phyloP scores from a whole-genome alignment of 2,329 filamentous ascomycete species.

The Penicillium aurantiogriseum region DNA sequence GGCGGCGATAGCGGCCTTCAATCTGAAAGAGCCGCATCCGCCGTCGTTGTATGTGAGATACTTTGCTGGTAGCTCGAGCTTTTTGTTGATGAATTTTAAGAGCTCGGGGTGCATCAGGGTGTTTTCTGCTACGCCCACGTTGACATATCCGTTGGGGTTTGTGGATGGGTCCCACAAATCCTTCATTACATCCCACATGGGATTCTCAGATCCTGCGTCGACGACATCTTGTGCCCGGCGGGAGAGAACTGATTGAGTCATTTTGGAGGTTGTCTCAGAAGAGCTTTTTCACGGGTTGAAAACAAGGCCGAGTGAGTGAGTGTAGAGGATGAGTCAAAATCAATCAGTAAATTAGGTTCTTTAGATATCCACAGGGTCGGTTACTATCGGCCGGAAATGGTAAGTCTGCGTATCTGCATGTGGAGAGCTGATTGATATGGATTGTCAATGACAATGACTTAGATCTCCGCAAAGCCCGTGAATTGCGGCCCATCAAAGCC shows the following conservation, averaged over 20 bases:
- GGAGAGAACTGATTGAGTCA: conserved; percentile 9
- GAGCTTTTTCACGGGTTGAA: conserved; percentile 1
- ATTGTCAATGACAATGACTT: background rate
- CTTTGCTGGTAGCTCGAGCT: conserved; percentile 33
- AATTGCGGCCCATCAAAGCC: too few species aligned
- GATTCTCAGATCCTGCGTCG: conserved; percentile 10
- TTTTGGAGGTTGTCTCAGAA: background rate
- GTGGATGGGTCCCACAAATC: conserved; percentile 46
- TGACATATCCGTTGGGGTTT: conserved; percentile 46
- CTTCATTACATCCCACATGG: conserved; percentile 47
- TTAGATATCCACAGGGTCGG: background rate
- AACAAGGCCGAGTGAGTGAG: background rate
- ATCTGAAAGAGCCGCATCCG: conserved; percentile 27
- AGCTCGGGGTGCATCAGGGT: conserved; percentile 51
- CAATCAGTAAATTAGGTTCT: background rate
- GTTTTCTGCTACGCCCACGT: conserved; percentile 55
- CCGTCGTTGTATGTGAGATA: conserved; percentile 43
- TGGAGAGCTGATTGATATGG: background rate
- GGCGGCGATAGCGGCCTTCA: conserved; percentile 28
- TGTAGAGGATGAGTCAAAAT: background rate
- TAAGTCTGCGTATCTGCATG: background rate
- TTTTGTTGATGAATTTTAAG: conserved; percentile 43
- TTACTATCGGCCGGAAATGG: background rate
- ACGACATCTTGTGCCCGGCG: conserved; percentile 16
- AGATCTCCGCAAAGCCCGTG: too few species aligned